Evolutionary conservation across 345 rosid species (phyloP), one percentile per base, ranked within the genome.

Genomic region (Lepidium africanum): DNA sequence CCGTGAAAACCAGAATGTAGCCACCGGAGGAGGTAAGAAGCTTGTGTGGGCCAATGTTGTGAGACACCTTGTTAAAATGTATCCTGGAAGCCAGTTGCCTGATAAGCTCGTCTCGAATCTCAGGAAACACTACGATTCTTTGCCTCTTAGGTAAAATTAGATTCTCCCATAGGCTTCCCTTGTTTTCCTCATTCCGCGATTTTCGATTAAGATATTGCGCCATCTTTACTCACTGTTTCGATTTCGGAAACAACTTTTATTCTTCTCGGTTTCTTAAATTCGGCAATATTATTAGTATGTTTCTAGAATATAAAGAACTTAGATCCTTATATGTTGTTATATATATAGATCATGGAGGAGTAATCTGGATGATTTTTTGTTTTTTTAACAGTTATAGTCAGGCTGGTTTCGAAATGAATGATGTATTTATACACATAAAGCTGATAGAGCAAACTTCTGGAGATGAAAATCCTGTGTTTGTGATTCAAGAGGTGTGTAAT

Each of bases 71-170:
- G 88, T 95, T 14, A 96, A 88, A 84, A 73, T 94, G 75, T 91
- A 89, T 59, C 92, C 99, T 0, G 96, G 95, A 0, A 94, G 95
- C 45, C 99, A 89, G 86, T 75, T 94, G 70, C 97, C 99, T 7
- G 97, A 94, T 78, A 89, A 87, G 84, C 95, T 94, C 54, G 91
- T 94, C 50, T 91, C 90, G 49, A 89, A 84, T 73, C 88, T 94
- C 53, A 77, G 92, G 71, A 94, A 89, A 83, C 99, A 91, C 79
- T 94, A 84, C 70, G 99, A 94, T 81, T 89, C 97, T 51, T 81
- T 89, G 85, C 99, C 97, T 25, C 87, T 89, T 73, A 91, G 99
- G 97, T 93, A 55, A 4, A 6, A 43, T 27, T 36, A 21, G 19
- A 14, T 52, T 40, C 36, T 12, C 19, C 8, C 2, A n/a, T 0